These are phyloP conservation scores for Fusarium globosum DNA, from an alignment of 2,329 filamentous ascomycete species.

Conservation along the genomic window DNA sequence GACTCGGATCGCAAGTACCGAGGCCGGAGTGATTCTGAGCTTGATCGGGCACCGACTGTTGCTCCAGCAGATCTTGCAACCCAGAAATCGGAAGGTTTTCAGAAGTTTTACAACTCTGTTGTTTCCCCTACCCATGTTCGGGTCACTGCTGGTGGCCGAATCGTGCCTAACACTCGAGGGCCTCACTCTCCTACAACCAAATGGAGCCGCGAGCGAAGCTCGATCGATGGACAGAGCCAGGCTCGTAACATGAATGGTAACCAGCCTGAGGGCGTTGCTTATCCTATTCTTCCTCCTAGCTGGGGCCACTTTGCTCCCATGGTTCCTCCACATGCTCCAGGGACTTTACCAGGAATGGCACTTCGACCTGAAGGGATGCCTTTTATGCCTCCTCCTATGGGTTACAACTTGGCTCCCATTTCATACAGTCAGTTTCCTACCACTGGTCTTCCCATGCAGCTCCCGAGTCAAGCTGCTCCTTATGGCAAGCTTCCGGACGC, in stretches of 20 bases:
- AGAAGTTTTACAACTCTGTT: constrained; percentile 75
- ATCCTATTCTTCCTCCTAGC: constrained; percentile 43
- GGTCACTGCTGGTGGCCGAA: constrained; percentile 74
- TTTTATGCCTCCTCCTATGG: constrained; percentile 56
- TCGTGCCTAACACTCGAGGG: constrained; percentile 72
- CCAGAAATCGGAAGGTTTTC: constrained; percentile 73
- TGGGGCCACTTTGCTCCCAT: constrained; percentile 48
- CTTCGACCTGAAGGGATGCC: constrained; percentile 49
- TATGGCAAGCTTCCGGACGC: constrained; percentile 48
- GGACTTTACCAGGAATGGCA: constrained; percentile 47
- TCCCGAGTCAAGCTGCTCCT: constrained; percentile 32
- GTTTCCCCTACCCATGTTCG: constrained; percentile 74
- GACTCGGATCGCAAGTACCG: constrained; percentile 59
- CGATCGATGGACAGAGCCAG: constrained; percentile 36
- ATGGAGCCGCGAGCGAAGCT: constrained; percentile 56
- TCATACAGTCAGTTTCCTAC: constrained; percentile 40
- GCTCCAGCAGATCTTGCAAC: constrained; percentile 64
- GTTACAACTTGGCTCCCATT: constrained; percentile 48
- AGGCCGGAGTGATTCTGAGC: constrained; percentile 58
- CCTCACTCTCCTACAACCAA: constrained; percentile 65
- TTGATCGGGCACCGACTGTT: constrained; percentile 60
- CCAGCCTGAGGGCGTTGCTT: constrained; percentile 37
- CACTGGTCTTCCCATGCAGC: constrained; percentile 27
- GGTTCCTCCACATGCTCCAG: constrained; percentile 48
- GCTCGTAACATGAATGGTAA: constrained; percentile 35